Evolutionary conservation across 148 eudicot species (phyloP).

Genomic region (Polygonum aviculare): DNA sequence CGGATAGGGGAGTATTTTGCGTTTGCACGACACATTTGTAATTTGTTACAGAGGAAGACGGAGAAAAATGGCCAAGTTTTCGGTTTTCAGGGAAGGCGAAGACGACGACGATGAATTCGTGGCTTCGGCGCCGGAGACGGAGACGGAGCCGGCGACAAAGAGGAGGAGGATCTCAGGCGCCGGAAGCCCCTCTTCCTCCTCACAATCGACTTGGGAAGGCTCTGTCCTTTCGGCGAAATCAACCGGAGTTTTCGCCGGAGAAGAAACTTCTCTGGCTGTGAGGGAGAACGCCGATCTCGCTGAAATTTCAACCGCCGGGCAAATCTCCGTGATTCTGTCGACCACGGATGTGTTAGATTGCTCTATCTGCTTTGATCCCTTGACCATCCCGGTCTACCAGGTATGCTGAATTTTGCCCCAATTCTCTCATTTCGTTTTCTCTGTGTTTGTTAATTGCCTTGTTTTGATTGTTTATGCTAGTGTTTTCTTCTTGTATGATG

Average conservation of each 20-base stretch:
- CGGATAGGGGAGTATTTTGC: neutral
- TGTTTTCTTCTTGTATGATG: neutral
- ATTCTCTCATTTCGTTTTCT: neutral
- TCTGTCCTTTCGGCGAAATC: neutral
- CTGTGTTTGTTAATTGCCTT: neutral
- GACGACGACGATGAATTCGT: slow-evolving; percentile 15
- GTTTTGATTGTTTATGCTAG: neutral
- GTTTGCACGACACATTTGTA: neutral
- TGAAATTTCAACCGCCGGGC: slow-evolving; percentile 13
- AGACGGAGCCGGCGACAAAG: slow-evolving; percentile 29
- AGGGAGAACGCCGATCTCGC: slow-evolving; percentile 8
- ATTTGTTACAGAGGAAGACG: neutral
- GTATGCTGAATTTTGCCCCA: slow-evolving; percentile 14
- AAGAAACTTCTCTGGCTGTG: neutral
- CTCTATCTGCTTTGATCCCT: slow-evolving; percentile 50
- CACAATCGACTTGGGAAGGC: slow-evolving; percentile 5
- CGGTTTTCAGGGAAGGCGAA: slow-evolving; percentile 30
- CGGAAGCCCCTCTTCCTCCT: neutral
- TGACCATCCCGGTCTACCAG: slow-evolving; percentile 68
- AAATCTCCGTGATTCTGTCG: slow-evolving; percentile 34
- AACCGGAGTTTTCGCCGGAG: neutral
- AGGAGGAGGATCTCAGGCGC: slow-evolving; percentile 18
- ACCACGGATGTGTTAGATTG: slow-evolving; percentile 92
- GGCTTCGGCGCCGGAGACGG: slow-evolving; percentile 14
- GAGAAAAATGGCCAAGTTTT: slow-evolving; percentile 45